Evolutionary conservation across 2,329 filamentous ascomycete genomes (phyloP).

Genomic region (Alternaria gaisen): DNA sequence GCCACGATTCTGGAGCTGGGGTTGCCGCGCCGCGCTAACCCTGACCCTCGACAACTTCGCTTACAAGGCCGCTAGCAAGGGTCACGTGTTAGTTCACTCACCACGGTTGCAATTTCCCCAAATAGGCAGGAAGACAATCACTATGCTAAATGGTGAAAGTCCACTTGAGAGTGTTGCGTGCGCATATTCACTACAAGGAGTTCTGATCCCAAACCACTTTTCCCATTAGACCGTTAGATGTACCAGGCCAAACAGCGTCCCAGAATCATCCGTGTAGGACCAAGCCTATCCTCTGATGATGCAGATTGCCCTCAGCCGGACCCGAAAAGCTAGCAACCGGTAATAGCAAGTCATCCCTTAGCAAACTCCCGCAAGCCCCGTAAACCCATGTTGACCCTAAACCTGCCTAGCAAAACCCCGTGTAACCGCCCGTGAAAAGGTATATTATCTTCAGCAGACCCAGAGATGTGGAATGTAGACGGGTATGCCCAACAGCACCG

Average conservation of each 20-base stretch:
- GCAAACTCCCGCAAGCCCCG: slow-evolving; percentile 37
- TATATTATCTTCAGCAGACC: slow-evolving; percentile 42
- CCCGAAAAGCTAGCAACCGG: slow-evolving; percentile 25
- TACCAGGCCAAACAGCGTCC: slow-evolving; percentile 32
- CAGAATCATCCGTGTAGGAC: slow-evolving; percentile 30
- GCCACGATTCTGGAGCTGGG: slow-evolving; percentile 47
- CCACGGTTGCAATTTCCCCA: slow-evolving; percentile 7
- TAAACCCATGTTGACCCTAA: slow-evolving; percentile 34
- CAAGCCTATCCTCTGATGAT: slow-evolving; percentile 22
- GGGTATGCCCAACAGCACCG: slow-evolving; percentile 41
- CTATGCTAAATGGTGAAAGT: no score
- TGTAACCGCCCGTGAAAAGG: slow-evolving; percentile 39
- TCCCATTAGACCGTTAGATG: slow-evolving; percentile 38
- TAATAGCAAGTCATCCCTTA: slow-evolving; percentile 28
- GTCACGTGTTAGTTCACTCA: slow-evolving; percentile 24
- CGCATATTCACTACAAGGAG: neutral
- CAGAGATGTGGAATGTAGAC: slow-evolving; percentile 47
- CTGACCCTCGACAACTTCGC: slow-evolving; percentile 20
- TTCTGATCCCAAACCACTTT: slow-evolving; percentile 35
- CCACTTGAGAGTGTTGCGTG: neutral
- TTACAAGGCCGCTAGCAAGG: slow-evolving; percentile 30
- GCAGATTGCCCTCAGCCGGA: slow-evolving; percentile 30
- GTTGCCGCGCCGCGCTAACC: slow-evolving; percentile 30
- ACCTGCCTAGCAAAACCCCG: slow-evolving; percentile 42
- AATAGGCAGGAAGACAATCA: slow-evolving; percentile 2